Percentiles rank a stretch among this genome's conserved stretches.
Evolutionary conservation across 257 asterid species (phyloP).

Genomic region (Ballota nigra): DNA sequence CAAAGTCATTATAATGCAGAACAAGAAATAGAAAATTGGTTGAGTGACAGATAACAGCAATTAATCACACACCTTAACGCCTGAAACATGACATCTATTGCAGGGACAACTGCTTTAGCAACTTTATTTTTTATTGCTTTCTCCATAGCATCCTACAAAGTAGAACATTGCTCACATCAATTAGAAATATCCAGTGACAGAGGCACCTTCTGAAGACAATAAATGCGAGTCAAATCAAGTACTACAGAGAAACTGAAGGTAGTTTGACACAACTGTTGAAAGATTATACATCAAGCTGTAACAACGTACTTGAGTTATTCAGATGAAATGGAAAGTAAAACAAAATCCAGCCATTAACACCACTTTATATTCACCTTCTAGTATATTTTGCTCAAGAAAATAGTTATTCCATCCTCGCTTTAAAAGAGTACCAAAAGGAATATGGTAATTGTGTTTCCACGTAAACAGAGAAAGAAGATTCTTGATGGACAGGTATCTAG

Average conservation of each 20-base stretch:
- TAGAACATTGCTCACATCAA: conserved; percentile 11
- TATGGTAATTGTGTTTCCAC: not conserved
- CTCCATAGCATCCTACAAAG: conserved; percentile 94
- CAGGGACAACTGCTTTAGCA: conserved; percentile 98
- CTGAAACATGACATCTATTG: conserved; percentile 99
- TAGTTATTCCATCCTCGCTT: not conserved
- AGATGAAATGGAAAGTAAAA: conserved; percentile 4
- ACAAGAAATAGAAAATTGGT: conserved; percentile 7
- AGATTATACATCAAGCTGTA: not conserved
- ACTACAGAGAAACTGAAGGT: not conserved
- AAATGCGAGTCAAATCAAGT: conserved; percentile 1
- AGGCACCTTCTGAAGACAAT: conserved; percentile 7
- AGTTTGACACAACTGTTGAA: not conserved
- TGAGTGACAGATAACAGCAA: conserved; percentile 10
- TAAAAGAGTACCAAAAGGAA: not conserved
- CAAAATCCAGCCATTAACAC: conserved; percentile 1
- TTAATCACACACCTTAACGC: conserved; percentile 72
- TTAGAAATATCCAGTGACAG: conserved; percentile 2
- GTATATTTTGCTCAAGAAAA: not conserved
- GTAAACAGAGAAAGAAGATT: conserved; percentile 1
- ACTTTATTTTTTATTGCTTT: conserved; percentile 97
- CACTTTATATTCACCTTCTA: conserved; percentile 6
- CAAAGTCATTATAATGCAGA: conserved; percentile 28
- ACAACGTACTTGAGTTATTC: not conserved
- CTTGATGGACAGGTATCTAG: conserved; percentile 7